Evolutionary conservation across 805 yeast genomes (phyloP).

Genomic region (Ogataea haglerorum): DNA sequence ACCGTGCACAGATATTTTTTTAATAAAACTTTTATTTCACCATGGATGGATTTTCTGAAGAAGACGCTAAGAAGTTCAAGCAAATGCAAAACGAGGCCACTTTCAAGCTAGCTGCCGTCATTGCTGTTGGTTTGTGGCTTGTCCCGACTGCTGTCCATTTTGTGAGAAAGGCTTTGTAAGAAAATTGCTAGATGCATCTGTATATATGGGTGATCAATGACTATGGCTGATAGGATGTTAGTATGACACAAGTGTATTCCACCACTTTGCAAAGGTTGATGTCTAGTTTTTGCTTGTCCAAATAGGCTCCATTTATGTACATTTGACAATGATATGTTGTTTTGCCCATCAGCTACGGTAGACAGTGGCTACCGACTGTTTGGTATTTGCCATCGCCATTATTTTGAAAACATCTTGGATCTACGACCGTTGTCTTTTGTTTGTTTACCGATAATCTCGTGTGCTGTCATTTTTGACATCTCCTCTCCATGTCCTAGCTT

Average conservation of each 20-base stretch:
- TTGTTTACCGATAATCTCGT: no score
- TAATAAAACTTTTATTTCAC: constrained; percentile 7
- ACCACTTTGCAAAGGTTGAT: background rate
- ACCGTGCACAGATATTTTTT: constrained; percentile 10
- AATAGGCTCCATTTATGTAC: background rate
- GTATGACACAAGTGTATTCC: background rate
- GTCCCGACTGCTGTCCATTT: constrained; percentile 55
- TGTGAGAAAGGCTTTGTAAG: constrained; percentile 39
- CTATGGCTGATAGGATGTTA: background rate
- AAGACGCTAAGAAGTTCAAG: constrained; percentile 51
- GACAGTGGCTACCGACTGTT: no score
- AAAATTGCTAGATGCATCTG: constrained; percentile 1
- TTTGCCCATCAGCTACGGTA: background rate
- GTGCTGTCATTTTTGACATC: no score
- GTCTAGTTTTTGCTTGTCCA: background rate
- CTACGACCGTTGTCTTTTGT: no score
- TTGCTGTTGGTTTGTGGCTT: constrained; percentile 64
- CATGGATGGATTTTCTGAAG: constrained; percentile 32
- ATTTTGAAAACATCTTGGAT: no score
- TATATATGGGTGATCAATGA: constrained; percentile 5
- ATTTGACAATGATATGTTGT: background rate
- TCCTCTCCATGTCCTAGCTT: background rate
- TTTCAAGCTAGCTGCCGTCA: constrained; percentile 53
- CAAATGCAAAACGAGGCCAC: constrained; percentile 60
- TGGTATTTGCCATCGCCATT: background rate